Evolutionary conservation across 352 stramenopile species (phyloP).

Genomic region (Aphanomyces invadans): DNA sequence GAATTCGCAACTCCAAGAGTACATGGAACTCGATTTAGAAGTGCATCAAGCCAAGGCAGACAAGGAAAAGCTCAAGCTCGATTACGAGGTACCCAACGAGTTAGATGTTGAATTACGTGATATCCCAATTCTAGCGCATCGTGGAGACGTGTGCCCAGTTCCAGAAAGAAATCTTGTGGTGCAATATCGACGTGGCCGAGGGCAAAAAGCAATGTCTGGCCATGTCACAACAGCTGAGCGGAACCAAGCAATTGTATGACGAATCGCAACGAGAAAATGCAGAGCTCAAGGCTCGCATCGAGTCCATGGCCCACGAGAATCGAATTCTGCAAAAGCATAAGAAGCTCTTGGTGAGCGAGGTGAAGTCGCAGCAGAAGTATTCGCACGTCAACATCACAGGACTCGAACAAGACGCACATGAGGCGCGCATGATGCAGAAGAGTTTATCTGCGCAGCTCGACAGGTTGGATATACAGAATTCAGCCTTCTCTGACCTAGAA

Average conservation of each 20-base stretch:
- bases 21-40: slow-evolving; percentile 23
- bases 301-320: slow-evolving; percentile 28
- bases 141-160: slow-evolving; percentile 49
- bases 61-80: neutral
- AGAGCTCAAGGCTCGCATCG: slow-evolving; percentile 25
- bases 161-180: slow-evolving; percentile 71
- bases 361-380: slow-evolving; percentile 59
- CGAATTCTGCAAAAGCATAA: slow-evolving; percentile 45
- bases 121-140: slow-evolving; percentile 29
- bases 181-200: slow-evolving; percentile 55
- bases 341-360: slow-evolving; percentile 52
- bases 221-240: slow-evolving; percentile 27
- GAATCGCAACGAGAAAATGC: slow-evolving; percentile 8
- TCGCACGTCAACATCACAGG: slow-evolving; percentile 54
- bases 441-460: slow-evolving; percentile 8
- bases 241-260: slow-evolving; percentile 20
- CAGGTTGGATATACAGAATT: neutral
- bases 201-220: slow-evolving; percentile 37
- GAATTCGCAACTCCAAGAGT: slow-evolving; percentile 14
- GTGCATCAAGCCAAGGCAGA: slow-evolving; percentile 16
- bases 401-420: slow-evolving; percentile 56
- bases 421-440: slow-evolving; percentile 61
- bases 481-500: neutral
- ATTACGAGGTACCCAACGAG: slow-evolving; percentile 11
- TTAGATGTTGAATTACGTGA: neutral